Conservation (phyloP, 176 grass and related monocot genomes). For the Musa itinerans region DNA sequence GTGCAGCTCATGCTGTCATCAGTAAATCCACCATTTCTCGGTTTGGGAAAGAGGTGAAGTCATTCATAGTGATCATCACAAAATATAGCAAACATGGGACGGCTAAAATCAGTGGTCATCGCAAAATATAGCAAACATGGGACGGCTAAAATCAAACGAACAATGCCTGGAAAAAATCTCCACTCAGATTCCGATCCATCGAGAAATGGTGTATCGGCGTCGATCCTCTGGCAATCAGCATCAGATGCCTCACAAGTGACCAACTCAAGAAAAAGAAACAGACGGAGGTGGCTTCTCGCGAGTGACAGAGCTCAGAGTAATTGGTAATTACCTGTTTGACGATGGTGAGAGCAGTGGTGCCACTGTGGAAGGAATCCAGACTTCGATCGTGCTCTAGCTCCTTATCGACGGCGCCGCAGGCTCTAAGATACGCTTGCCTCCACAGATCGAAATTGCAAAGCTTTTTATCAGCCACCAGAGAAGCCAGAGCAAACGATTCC, state of each 20-base stretch:
- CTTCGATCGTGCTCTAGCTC: conserved; percentile 46
- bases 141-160: too few relatives aligned
- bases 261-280: background rate
- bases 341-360: conserved; percentile 63
- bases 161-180: too few relatives aligned
- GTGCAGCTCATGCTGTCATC: too few relatives aligned
- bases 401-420: conserved; percentile 54
- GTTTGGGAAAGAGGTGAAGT: too few relatives aligned
- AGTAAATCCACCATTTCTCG: too few relatives aligned
- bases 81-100: too few relatives aligned
- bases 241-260: background rate
- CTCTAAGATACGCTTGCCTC: conserved; percentile 42
- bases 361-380: conserved; percentile 64
- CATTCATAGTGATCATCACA: too few relatives aligned
- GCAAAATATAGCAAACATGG: too few relatives aligned
- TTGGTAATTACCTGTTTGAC: conserved; percentile 46
- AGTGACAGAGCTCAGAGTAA: background rate
- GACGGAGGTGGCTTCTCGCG: background rate
- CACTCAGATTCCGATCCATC: too few relatives aligned
- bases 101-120: too few relatives aligned
- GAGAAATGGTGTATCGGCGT: too few relatives aligned
- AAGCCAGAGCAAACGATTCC: conserved; percentile 52
- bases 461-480: conserved; percentile 54
- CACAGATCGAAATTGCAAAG: conserved; percentile 55
- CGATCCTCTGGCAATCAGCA: too few relatives aligned